These are phyloP conservation scores for Beauveria australis DNA, from an alignment of 2,329 filamentous ascomycete genomes.

Conservation along the genomic window DNA sequence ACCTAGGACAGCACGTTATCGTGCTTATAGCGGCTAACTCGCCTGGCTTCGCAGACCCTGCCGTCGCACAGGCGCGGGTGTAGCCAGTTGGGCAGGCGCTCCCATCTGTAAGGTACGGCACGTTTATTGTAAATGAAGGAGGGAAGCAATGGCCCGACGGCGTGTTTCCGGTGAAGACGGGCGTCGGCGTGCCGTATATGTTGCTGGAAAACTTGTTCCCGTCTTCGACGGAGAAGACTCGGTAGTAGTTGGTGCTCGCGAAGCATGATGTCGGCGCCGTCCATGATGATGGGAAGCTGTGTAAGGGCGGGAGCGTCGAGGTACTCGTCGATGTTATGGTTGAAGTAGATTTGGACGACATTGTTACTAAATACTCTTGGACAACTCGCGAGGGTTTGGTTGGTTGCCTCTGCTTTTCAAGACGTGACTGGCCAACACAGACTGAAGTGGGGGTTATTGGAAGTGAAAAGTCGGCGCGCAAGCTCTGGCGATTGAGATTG, in stretches of 20 bases:
- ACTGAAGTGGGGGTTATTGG: no score
- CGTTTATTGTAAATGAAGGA: slow-evolving; percentile 5
- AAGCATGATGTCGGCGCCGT: slow-evolving; percentile 12
- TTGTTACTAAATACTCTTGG: background rate
- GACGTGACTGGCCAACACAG: no score
- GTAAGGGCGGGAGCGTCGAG: background rate
- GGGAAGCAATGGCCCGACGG: slow-evolving; percentile 11
- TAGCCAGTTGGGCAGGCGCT: slow-evolving; percentile 11
- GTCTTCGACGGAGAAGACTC: background rate
- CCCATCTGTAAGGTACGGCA: slow-evolving; percentile 10
- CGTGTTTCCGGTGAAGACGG: slow-evolving; percentile 9
- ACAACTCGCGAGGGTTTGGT: background rate
- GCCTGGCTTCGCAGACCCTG: background rate
- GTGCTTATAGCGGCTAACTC: slow-evolving; percentile 1
- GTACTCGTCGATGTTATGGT: background rate
- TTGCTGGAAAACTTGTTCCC: slow-evolving; percentile 2
- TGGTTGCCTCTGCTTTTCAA: background rate
- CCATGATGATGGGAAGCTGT: slow-evolving; percentile 12
- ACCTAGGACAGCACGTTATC: slow-evolving; percentile 14
- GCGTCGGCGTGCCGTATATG: slow-evolving; percentile 13
- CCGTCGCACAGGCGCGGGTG: slow-evolving; percentile 13
- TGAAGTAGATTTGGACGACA: background rate
- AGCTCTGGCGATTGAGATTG: background rate
- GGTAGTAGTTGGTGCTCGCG: slow-evolving; percentile 9
- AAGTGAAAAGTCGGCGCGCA: background rate